These are phyloP conservation scores for Nicotiana tomentosiformis DNA, from an alignment of 257 asterid species.

Conservation along the genomic window DNA sequence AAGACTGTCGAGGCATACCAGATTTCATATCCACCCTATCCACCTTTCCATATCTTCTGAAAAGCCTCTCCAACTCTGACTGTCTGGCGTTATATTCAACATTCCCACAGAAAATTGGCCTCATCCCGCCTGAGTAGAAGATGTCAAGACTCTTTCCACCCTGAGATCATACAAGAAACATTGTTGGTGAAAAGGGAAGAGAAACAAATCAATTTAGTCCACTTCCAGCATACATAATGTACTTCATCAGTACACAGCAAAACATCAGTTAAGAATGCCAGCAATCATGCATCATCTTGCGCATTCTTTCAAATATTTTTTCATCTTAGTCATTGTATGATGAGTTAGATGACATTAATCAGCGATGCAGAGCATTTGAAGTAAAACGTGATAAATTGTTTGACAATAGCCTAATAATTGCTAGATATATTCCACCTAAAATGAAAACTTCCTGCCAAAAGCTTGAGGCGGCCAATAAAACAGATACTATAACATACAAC, in stretches of 20 bases:
- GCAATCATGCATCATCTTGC: background rate
- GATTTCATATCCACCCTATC: slow-evolving; percentile 85
- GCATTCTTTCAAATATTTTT: background rate
- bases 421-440: background rate
- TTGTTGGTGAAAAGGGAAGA: background rate
- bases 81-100: slow-evolving; percentile 77
- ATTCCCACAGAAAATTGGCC: slow-evolving; percentile 77
- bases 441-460: background rate
- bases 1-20: slow-evolving; percentile 38
- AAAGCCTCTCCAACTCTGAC: slow-evolving; percentile 72
- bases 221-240: background rate
- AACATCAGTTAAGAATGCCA: background rate
- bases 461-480: background rate
- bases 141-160: background rate
- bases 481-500: background rate
- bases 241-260: background rate
- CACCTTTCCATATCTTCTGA: slow-evolving; percentile 72
- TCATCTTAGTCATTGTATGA: background rate
- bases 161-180: background rate
- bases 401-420: background rate
- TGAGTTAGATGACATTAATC: background rate
- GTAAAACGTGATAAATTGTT: background rate
- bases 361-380: background rate
- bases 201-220: background rate
- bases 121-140: slow-evolving; percentile 39